Conservation (phyloP, 106 monocot genomes). For the Alisma plantagoaquatica region DNA sequence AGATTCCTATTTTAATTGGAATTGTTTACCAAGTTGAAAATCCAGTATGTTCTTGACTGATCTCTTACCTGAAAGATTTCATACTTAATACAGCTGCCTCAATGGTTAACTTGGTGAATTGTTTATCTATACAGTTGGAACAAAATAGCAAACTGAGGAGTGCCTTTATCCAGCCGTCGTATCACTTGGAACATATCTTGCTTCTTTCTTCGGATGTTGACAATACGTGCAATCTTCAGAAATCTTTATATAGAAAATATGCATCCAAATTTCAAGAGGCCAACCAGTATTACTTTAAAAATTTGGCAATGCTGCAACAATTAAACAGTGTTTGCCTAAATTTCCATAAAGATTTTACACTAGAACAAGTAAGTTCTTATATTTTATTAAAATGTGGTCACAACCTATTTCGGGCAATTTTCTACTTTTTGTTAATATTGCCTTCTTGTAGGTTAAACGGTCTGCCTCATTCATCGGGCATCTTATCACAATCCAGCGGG, state of each 20-base stretch:
- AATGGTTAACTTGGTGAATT: too few species aligned
- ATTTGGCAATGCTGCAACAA: conserved; percentile 53
- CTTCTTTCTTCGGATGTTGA: conserved; percentile 8
- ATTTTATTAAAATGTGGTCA: not conserved
- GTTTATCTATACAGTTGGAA: conserved; percentile 22
- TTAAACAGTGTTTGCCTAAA: conserved; percentile 34
- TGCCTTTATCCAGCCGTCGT: conserved; percentile 62
- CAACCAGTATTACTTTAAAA: conserved; percentile 66
- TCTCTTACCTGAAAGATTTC: not conserved
- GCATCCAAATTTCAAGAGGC: conserved; percentile 31
- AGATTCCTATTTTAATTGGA: not conserved
- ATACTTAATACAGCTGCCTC: too few species aligned
- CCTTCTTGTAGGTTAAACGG: conserved; percentile 45
- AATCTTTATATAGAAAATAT: conserved; percentile 9
- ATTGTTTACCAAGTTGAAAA: not conserved
- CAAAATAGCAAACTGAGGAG: conserved; percentile 16
- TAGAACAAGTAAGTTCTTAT: conserved; percentile 47
- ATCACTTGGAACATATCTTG: conserved; percentile 52
- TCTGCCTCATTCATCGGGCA: conserved; percentile 67
- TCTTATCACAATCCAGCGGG: conserved; percentile 53
- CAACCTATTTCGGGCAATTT: not conserved
- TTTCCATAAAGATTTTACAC: conserved; percentile 61
- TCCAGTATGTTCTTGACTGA: not conserved
- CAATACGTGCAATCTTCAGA: not conserved
- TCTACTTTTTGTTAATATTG: not conserved